Conservation (phyloP, 768 basidiomycete genomes). For the Suillus occidentalis region DNA sequence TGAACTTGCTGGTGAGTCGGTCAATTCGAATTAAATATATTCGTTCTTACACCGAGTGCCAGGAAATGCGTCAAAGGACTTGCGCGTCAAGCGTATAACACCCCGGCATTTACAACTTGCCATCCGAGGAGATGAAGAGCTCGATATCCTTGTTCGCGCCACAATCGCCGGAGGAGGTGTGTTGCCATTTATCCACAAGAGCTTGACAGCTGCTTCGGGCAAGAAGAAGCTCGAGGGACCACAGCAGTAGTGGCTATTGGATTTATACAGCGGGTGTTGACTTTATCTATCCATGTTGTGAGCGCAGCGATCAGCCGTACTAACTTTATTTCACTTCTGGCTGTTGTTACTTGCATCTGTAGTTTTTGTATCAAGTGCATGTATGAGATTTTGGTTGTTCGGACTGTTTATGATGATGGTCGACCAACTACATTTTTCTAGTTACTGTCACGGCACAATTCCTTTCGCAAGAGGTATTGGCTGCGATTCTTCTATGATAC, state of each 20-base stretch:
- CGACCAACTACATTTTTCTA: not conserved
- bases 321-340: not conserved
- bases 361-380: conserved; percentile 5
- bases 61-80: conserved; percentile 97
- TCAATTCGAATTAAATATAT: not conserved
- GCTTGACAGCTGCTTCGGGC: conserved; percentile 52
- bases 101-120: conserved; percentile 95
- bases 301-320: not conserved
- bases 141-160: conserved; percentile 91
- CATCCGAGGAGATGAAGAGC: conserved; percentile 95
- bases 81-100: conserved; percentile 96
- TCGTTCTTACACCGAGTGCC: not conserved
- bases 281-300: not conserved
- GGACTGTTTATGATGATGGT: not conserved
- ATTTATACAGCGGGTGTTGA: conserved; percentile 6
- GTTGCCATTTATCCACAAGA: conserved; percentile 87
- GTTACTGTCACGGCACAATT: not conserved
- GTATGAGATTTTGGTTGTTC: not conserved
- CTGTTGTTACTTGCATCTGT: conserved; percentile 2
- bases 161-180: conserved; percentile 93
- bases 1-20: conserved; percentile 81
- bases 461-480: not conserved
- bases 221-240: conserved; percentile 48
- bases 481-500: not conserved
- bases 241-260: conserved; percentile 11